Evolutionary conservation across 202 grass and related monocot genomes (phyloP), one percentile per base, ranked within the genome.

Genomic region (Cymbopogon flexuosus): DNA sequence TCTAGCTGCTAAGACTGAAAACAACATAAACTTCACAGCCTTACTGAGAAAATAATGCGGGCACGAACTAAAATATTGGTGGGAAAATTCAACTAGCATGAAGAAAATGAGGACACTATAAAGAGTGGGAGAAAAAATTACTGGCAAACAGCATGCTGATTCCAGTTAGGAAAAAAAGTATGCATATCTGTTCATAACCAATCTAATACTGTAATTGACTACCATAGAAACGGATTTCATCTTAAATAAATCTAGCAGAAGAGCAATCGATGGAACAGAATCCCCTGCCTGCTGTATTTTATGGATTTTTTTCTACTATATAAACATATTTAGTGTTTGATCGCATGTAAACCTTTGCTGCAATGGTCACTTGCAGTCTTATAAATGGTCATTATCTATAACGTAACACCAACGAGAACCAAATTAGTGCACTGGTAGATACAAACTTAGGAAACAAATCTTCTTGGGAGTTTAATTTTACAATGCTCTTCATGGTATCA

Each of bases 1-100:
- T 66, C 14, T 24, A 76, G 81, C 5, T 77, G 30, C 22, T 64
- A 76, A 66, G 18, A 60, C 19, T 37, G 51, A 59, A 36, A 69
- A 62, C 31, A 70, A 84, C 80, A 47, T 75, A 71, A 84, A n/a
- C 10, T 56, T 76, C 47, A 64, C 14, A 57, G 57, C 19, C 45
- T 72, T 68, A 59, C 34, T 77, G 51, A 51, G 68, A 59, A 71
- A 84, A 7, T 81, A 52, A 8, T 62, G n/a, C 43, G 62, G 21
- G n/a, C 46, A 84, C 16, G 54, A 57, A 22, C 37, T 74, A 70
- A 39, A 30, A 66, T 59, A 72, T 9, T 18, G 6, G n/a, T 22
- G 2, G 42, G 24, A 1, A 39, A 68, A 63, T 70, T 75, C 2
- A 75, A 43, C 72, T 56, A 75, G 52, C 52, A 84, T 19, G 27